These are phyloP conservation scores for Capsicum pubescens DNA, from an alignment of 257 asterid species.

Conservation along the genomic window DNA sequence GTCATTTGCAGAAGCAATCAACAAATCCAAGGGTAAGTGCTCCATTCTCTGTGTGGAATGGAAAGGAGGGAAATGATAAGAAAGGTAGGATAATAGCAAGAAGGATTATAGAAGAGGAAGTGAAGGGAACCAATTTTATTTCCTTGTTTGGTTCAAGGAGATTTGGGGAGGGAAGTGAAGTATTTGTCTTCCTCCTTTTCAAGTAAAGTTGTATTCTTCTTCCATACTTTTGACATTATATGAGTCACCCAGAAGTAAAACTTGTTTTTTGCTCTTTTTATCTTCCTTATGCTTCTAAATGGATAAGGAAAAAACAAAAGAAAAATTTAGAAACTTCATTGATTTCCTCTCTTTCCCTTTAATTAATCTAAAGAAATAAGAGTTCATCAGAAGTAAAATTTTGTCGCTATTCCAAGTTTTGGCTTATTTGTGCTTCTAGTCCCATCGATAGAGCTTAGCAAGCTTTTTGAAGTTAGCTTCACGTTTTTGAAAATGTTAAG, in stretches of 20 bases:
- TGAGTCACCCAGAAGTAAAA: neutral
- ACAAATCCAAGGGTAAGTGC: neutral
- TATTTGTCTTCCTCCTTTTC: neutral
- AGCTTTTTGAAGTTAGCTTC: neutral
- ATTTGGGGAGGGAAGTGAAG: neutral
- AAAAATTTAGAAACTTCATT: neutral
- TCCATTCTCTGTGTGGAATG: neutral
- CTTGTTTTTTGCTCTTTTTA: neutral
- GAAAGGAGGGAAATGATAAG: neutral
- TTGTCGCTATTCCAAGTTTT: neutral
- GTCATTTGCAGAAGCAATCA: constrained; percentile 7
- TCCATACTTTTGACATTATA: neutral
- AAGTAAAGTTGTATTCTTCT: neutral
- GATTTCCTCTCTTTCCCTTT: neutral
- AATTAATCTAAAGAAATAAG: neutral
- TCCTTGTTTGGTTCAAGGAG: constrained; percentile 11
- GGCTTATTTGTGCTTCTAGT: neutral
- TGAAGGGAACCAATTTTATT: neutral
- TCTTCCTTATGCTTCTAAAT: neutral
- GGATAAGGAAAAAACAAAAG: neutral
- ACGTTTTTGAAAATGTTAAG: neutral
- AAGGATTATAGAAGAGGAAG: constrained; percentile 9
- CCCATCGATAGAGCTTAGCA: neutral
- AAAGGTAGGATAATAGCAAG: neutral
- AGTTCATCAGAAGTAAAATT: neutral